Base-by-base conservation (phyloP, 257 asterid species). In the Mitragyna speciosa region DNA sequence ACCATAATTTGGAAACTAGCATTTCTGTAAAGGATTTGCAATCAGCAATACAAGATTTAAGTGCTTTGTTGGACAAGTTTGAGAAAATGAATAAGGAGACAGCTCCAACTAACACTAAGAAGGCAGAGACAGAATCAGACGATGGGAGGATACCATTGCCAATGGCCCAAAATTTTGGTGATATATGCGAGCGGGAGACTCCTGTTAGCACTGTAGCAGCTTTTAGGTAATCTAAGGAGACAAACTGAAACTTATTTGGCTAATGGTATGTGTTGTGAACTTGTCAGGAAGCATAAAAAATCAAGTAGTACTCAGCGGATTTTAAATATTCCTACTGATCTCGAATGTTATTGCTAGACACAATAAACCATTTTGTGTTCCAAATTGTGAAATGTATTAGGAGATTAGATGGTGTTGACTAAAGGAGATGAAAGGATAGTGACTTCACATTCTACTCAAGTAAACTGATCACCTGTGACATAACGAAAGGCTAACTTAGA, bases 151-250 rank as follows among this genome's bases (percentile, higher is more conserved):
- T 93, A 72, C 92, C 92, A 1, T 68, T 92, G 84, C 96, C 94
- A 78, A 82, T 90, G 22, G 80, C 89, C 73, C 86, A 97, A n/a
- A 96, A 91, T 85, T 86, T 94, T 74, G 66, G 88, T 80, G 87
- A 85, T 30, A 73, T 96, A 33, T 96, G 99, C 66, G 86, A 93
- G 31, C 91, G 88, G 31, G 89, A 84, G 81, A 84, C 87, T 61
- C 97, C 99, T 5, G 93, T 96, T n/a, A 94, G 99, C 84, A 66
- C 94, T 65, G 82, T 96, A 31, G 99, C 97, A 12, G 95, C 85
- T 73, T 92, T 88, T 88, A 87, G 92, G 86, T 91, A 97, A 68
- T 78, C 94, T 19, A 87, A 85, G 82, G 82, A 84, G 95, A 84
- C 43, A 88, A 86, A 85, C 91, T 96, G 15, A 92, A 89, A 74